phyloP scores from a whole-genome alignment of 139 green algal genomes.

The Nannochloris sp. region DNA sequence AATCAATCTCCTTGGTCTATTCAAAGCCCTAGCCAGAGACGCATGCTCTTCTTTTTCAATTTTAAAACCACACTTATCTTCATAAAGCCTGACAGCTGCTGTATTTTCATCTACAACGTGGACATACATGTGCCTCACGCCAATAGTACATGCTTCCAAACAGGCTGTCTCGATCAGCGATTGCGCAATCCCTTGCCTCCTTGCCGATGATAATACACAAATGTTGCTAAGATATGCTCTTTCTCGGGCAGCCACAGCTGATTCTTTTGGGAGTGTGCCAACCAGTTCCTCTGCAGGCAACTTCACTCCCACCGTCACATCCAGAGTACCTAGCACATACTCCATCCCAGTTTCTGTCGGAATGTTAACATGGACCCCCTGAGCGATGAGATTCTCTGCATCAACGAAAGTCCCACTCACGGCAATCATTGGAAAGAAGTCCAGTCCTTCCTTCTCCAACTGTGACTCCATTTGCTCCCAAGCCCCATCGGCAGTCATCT shows the following conservation, averaged over 20 bases:
- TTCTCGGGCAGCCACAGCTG: not conserved
- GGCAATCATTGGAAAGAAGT: conserved; percentile 3
- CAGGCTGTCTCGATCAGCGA: conserved; percentile 2
- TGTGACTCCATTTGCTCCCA: conserved; percentile 50
- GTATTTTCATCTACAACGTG: conserved; percentile 57
- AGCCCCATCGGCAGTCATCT: conserved; percentile 66
- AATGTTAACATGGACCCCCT: not conserved
- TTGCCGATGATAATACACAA: conserved; percentile 39
- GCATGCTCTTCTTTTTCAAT: conserved; percentile 47
- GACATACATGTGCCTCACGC: conserved; percentile 51
- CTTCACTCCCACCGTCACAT: conserved; percentile 58
- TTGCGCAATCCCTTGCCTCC: conserved; percentile 26
- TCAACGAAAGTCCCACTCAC: not conserved
- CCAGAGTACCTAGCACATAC: conserved; percentile 54
- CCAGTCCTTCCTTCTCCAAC: not conserved
- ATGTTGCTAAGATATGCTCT: conserved; percentile 76
- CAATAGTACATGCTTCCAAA: conserved; percentile 2
- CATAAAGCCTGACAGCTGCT: conserved; percentile 49
- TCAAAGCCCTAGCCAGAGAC: conserved; percentile 25
- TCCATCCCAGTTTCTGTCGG: not conserved
- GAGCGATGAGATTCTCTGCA: not conserved
- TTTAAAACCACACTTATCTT: conserved; percentile 30
- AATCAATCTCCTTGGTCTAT: conserved; percentile 43
- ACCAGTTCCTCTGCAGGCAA: conserved; percentile 68
- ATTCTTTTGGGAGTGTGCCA: conserved; percentile 29